Percentiles rank a stretch among this genome's conserved stretches.
Evolutionary conservation across 2,329 filamentous ascomycete genomes (phyloP).

Genomic region (Tolypocladium endophyticum): DNA sequence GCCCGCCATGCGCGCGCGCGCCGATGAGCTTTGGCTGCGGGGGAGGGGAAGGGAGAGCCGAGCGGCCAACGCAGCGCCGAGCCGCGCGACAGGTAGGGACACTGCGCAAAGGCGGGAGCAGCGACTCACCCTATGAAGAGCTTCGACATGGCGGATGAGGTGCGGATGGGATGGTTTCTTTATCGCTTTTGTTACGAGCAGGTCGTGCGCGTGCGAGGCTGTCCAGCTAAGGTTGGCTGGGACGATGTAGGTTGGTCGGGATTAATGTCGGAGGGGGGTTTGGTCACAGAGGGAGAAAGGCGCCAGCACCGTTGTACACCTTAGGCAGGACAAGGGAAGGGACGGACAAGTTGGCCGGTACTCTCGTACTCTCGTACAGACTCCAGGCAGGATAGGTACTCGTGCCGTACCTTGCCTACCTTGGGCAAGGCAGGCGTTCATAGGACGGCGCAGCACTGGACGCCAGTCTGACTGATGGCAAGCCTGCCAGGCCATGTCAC

Average conservation of each 20-base stretch:
- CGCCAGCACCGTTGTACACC: not conserved
- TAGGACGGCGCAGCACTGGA: not conserved
- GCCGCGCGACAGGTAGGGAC: not conserved
- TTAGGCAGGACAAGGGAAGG: not conserved
- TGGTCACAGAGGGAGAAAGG: not conserved
- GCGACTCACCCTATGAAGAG: conserved; percentile 79
- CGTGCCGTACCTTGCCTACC: too few relatives aligned
- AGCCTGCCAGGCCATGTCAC: not conserved
- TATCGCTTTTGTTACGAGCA: conserved; percentile 1
- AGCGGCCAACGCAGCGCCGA: not conserved
- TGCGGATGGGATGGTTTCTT: not conserved
- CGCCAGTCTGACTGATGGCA: not conserved
- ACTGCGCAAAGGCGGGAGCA: conserved; percentile 1
- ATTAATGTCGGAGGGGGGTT: not conserved
- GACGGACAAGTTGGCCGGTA: not conserved
- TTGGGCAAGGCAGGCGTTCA: not conserved
- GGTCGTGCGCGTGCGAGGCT: not conserved
- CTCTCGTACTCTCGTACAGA: too few relatives aligned
- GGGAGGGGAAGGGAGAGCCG: not conserved
- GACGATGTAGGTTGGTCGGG: not conserved
- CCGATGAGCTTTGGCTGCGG: not conserved
- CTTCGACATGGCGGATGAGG: conserved; percentile 61
- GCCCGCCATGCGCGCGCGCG: not conserved
- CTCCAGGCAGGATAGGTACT: not conserved
- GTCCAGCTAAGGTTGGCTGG: not conserved